phyloP scores from a whole-genome alignment of 2,329 filamentous ascomycete species.

The Ophiostoma triangulosporum region DNA sequence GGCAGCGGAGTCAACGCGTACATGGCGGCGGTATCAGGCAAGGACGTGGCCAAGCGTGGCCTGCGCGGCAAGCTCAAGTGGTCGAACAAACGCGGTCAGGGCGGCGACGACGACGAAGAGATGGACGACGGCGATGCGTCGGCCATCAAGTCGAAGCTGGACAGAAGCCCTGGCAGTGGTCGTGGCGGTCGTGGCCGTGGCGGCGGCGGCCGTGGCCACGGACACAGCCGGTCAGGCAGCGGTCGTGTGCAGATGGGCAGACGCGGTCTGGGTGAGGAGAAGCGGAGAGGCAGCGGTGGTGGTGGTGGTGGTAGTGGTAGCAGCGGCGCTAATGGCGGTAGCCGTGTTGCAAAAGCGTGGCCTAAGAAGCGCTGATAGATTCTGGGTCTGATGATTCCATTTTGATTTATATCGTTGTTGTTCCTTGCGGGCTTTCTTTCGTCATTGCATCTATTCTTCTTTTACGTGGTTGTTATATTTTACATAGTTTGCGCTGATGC shows the following conservation, averaged over 20 bases:
- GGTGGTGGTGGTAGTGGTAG: constrained; percentile 4
- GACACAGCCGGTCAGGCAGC: constrained; percentile 22
- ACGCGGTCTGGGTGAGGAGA: constrained; percentile 22
- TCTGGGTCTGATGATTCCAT: background rate
- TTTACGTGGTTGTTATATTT: background rate
- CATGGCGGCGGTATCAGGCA: constrained; percentile 54
- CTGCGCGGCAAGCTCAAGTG: constrained; percentile 58
- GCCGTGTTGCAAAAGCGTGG: constrained; percentile 18
- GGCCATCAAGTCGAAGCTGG: constrained; percentile 23
- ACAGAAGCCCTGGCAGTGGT: constrained; percentile 16
- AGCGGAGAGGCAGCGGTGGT: constrained; percentile 14
- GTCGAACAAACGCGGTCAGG: constrained; percentile 44
- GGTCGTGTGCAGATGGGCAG: constrained; percentile 20
- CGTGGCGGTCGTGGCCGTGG: constrained; percentile 22
- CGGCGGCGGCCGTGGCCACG: constrained; percentile 24
- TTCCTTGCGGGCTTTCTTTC: background rate
- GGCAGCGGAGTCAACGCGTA: constrained; percentile 52
- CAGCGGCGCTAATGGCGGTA: constrained; percentile 10
- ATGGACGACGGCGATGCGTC: constrained; percentile 39
- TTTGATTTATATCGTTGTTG: background rate
- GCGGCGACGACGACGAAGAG: constrained; percentile 32
- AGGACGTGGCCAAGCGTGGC: constrained; percentile 50
- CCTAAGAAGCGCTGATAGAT: constrained; percentile 8
- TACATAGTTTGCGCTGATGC: constrained; percentile 1
- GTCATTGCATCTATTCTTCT: background rate